Evolutionary conservation across 2,329 filamentous ascomycete genomes (phyloP).

Genomic region (Clonostachys chloroleuca): DNA sequence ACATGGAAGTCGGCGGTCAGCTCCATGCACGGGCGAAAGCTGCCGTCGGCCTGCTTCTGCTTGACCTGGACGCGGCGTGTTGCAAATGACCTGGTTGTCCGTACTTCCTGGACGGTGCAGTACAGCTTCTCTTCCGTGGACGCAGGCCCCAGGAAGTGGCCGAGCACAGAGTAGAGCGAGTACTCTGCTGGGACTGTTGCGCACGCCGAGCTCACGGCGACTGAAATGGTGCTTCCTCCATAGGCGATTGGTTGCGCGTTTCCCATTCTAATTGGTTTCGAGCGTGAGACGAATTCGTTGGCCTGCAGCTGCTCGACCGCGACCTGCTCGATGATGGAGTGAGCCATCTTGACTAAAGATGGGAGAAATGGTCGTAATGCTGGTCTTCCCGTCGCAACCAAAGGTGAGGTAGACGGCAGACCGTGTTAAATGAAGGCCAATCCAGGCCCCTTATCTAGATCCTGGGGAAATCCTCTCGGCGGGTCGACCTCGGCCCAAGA

Average conservation of each 20-base stretch:
- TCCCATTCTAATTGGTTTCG: conserved; percentile 16
- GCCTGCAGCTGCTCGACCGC: conserved; percentile 10
- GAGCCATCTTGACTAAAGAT: conserved; percentile 4
- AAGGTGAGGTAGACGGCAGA: too few relatives aligned
- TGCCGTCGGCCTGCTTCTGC: conserved; percentile 29
- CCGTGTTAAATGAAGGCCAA: too few relatives aligned
- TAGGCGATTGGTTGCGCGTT: conserved; percentile 30
- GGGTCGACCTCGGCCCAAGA: too few relatives aligned
- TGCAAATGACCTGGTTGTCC: conserved; percentile 41
- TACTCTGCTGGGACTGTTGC: conserved; percentile 26
- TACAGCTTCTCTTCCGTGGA: conserved; percentile 28
- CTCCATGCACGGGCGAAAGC: conserved; percentile 30
- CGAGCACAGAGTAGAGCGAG: conserved; percentile 38
- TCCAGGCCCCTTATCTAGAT: too few relatives aligned
- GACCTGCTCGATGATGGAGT: conserved; percentile 10
- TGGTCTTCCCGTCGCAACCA: too few relatives aligned
- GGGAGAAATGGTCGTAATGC: background rate
- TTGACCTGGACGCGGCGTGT: conserved; percentile 39
- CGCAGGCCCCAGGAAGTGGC: conserved; percentile 41
- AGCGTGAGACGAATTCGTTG: background rate
- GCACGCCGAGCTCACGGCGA: conserved; percentile 34
- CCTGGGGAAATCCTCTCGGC: too few relatives aligned
- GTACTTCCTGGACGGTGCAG: conserved; percentile 25
- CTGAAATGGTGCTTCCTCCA: conserved; percentile 34
- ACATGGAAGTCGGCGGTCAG: conserved; percentile 41